Evolutionary conservation across 2,329 filamentous ascomycete genomes (phyloP).

Genomic region (Scopulariopsis brevicaulis): DNA sequence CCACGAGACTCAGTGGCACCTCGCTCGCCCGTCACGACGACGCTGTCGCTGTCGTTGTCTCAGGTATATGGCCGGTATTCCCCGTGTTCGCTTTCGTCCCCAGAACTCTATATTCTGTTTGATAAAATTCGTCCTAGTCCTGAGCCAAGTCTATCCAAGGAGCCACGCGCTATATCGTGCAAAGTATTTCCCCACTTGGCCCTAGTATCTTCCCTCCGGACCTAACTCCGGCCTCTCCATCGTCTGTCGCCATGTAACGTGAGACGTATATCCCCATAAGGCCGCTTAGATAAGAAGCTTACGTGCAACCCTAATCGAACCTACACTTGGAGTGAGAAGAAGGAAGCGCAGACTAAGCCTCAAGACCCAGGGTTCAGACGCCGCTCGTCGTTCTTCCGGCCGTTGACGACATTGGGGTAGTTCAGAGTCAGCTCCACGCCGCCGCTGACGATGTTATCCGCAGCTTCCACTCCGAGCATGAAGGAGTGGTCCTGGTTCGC

Average conservation of each 20-base stretch:
- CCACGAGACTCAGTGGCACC: neutral
- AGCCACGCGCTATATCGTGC: neutral
- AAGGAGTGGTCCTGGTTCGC: constrained; percentile 97
- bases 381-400: constrained; percentile 55
- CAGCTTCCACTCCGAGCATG: constrained; percentile 92
- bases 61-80: neutral
- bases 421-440: constrained; percentile 87
- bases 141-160: neutral
- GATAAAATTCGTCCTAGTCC: too few species aligned
- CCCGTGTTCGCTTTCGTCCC: neutral
- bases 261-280: too few species aligned
- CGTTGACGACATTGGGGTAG: constrained; percentile 94
- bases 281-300: too few species aligned
- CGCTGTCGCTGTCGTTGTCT: neutral
- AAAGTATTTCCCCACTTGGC: too few species aligned
- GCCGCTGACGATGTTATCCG: constrained; percentile 80
- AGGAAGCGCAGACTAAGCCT: neutral
- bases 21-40: neutral
- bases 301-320: neutral
- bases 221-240: too few species aligned
- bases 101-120: too few species aligned
- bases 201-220: too few species aligned
- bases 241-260: too few species aligned
- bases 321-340: neutral
- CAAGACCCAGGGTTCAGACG: constrained; percentile 24